Base-by-base conservation (phyloP, 257 asterid species). In the Salvia miltiorrhiza region DNA sequence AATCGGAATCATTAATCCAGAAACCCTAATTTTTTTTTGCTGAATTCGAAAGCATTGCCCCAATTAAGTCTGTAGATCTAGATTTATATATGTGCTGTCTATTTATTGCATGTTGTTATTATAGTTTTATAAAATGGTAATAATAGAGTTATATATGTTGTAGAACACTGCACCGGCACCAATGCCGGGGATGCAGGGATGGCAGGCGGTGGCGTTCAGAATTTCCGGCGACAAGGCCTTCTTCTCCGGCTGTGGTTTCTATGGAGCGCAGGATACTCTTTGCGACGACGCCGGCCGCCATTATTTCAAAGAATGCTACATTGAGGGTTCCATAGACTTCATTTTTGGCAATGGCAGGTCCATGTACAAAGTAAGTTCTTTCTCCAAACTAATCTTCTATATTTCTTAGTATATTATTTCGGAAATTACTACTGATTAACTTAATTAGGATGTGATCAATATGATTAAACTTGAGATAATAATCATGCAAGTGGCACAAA, bases 221-320 rank as follows among this genome's bases (percentile, higher is more conserved):
- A 92, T 92, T 24, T 86, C 97, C 16, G 97, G 97, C 21, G 97
- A 92, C 84, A 89, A 92, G 33, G 96, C 97, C 0, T 86, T 80
- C 77, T 89, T 92, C 80, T 74, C 89, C 13, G 97, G 96, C 4
- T 92, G 97, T 45, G 97, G 95, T 30, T 89, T 92, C 66, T 89
- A 87, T 58, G 97, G 97, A 0, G 97, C 97, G 0, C 97, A 92
- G 65, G 97, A 92, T 73, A 92, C 97, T 0, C 92, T 92, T 0
- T 92, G 97, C 41, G 97, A 92, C 66, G 97, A 89, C 58, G 88
- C 93, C 0, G 97, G 97, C n/a, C 90, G 96, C 33, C 97, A 92
- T 78, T 92, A 89, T 73, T 92, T 92, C 81, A 92, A 92, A 81
- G 90, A 92, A 4, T 92, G 96, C 43, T 89, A 92, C 79, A 87